Percentiles rank a stretch among this genome's conserved stretches.
Evolutionary conservation across 148 eudicot species (phyloP).

Genomic region (Beta vulgaris): DNA sequence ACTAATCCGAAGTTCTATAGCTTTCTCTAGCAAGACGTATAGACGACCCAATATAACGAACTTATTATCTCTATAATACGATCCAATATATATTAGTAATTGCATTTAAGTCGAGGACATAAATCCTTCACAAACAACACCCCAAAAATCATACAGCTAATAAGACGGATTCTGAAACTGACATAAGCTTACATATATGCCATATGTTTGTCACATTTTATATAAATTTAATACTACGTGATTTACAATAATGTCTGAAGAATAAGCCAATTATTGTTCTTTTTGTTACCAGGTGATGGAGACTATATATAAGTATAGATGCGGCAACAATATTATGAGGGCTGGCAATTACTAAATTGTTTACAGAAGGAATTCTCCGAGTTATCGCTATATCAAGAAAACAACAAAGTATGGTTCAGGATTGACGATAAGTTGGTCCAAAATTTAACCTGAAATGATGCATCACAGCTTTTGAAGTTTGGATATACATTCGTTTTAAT

Average conservation of each 20-base stretch:
- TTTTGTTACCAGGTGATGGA: neutral
- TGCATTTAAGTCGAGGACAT: too few species aligned
- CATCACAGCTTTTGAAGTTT: neutral
- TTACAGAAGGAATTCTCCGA: constrained; percentile 7
- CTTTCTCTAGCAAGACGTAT: too few species aligned
- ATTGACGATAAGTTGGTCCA: neutral
- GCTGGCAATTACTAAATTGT: neutral
- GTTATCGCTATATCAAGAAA: constrained; percentile 6
- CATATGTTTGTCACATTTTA: constrained; percentile 8
- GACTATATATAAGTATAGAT: neutral
- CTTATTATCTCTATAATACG: too few species aligned
- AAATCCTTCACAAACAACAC: neutral
- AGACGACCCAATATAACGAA: too few species aligned
- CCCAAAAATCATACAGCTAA: neutral
- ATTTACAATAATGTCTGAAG: constrained; percentile 7
- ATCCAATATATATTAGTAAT: too few species aligned
- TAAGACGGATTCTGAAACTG: neutral
- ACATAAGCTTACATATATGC: constrained; percentile 14
- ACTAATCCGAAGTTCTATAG: too few species aligned
- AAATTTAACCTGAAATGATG: neutral
- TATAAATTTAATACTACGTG: neutral
- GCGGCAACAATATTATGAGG: neutral
- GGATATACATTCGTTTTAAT: neutral
- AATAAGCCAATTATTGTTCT: neutral
- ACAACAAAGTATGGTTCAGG: neutral